Conservation (phyloP, 768 basidiomycete genomes). For the Exidia glandulosa region DNA sequence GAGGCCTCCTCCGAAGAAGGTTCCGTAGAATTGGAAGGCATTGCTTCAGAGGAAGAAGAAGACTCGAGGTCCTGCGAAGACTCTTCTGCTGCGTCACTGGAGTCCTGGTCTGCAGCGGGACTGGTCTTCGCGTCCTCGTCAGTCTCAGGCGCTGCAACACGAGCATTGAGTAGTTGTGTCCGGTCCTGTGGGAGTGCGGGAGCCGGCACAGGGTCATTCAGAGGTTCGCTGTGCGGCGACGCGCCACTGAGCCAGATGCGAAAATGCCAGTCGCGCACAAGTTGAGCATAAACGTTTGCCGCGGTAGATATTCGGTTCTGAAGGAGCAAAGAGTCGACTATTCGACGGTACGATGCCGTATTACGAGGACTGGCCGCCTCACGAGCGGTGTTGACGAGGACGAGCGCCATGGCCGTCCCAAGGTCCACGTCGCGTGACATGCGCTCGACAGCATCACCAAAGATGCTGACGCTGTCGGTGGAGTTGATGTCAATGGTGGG, state of each 20-base stretch:
- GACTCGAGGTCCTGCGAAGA: too few relatives aligned
- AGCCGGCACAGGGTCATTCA: not conserved
- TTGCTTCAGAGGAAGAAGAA: too few relatives aligned
- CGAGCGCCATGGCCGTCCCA: not conserved
- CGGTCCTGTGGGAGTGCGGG: too few relatives aligned
- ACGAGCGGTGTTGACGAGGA: not conserved
- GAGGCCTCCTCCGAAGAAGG: not conserved
- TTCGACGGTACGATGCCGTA: not conserved
- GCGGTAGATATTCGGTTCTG: not conserved
- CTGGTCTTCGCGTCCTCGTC: too few relatives aligned
- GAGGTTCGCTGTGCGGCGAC: not conserved
- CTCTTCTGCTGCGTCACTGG: too few relatives aligned
- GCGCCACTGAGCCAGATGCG: not conserved
- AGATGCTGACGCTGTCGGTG: not conserved
- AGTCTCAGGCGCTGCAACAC: too few relatives aligned
- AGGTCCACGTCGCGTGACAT: not conserved
- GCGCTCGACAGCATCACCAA: not conserved
- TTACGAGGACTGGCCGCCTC: not conserved
- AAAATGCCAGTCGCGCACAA: not conserved
- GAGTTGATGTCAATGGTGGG: not conserved
- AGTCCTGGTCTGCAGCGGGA: too few relatives aligned
- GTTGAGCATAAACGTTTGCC: not conserved
- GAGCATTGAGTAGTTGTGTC: too few relatives aligned
- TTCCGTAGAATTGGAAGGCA: too few relatives aligned
- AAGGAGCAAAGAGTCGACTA: not conserved